Percentiles rank a stretch among this genome's conserved stretches.
phyloP scores from a whole-genome alignment of 148 eudicot genomes.

The Rhododendron griersonianum region DNA sequence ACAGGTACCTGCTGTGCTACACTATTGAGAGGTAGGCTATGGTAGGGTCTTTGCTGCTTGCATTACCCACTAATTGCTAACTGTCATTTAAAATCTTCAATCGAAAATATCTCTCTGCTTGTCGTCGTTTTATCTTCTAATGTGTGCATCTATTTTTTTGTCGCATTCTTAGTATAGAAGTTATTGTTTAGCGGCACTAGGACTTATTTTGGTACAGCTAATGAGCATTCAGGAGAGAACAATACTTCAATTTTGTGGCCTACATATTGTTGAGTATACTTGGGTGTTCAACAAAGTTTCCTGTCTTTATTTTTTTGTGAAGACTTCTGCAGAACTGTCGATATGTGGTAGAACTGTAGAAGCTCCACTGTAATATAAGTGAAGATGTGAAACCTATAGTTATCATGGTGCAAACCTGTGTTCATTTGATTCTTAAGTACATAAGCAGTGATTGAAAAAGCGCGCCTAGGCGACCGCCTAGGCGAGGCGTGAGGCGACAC shows the following conservation, averaged over 20 bases:
- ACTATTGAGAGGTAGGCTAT: slow-evolving; percentile 11
- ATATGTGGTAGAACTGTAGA: background rate
- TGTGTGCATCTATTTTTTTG: background rate
- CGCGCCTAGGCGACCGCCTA: too few relatives aligned
- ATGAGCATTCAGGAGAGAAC: background rate
- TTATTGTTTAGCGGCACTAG: background rate
- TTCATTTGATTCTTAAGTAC: background rate
- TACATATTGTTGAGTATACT: background rate
- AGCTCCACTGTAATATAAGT: background rate
- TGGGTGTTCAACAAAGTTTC: background rate
- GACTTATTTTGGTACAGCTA: background rate
- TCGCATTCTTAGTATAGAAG: background rate
- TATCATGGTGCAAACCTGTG: background rate
- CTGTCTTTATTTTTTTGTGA: background rate
- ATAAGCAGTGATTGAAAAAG: too few relatives aligned
- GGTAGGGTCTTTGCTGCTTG: slow-evolving; percentile 16
- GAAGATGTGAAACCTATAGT: background rate
- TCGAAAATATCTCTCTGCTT: background rate
- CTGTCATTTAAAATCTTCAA: slow-evolving; percentile 4
- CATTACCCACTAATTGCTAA: slow-evolving; percentile 7
- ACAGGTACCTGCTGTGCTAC: slow-evolving; percentile 20
- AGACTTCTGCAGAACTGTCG: background rate
- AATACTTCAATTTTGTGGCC: background rate
- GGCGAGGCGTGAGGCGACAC: too few relatives aligned
- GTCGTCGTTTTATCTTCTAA: background rate